Evolutionary conservation across 768 basidiomycete genomes (phyloP), one percentile per base, ranked within the genome.

Genomic region (Termitomyces sp.): DNA sequence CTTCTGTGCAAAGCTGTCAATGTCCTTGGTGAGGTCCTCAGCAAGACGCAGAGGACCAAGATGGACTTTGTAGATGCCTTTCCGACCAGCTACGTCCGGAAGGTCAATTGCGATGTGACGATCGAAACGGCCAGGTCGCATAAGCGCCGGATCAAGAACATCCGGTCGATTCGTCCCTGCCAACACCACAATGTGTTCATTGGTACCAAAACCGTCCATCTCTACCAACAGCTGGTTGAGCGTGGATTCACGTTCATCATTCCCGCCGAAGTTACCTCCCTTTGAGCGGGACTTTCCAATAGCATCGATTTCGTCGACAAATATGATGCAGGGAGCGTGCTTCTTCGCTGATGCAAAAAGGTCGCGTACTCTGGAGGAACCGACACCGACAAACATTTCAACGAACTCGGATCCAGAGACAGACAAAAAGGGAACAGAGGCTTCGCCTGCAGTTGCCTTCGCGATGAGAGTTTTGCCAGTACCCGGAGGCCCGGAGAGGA

Each of bases 361-460:
- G 74, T 99, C 97, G 50, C 97, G 88, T 12, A 99, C 97, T 62
- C 97, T 86, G 4, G 94, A 95, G 2, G 97, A 95, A 58, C 97
- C 97, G 54, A 98, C 97, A 73, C 97, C 97, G 65, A 99, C 97
- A 70, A 98, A 99, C 95, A 98, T 98, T 76, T 99, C 97, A 61
- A 99, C 95, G 70, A 99, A 98, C 70, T 99, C 97, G 45, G 96
- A 98, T 53, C 97, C 97, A 49, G 96, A 98, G 44, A 98, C 97
- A 24, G 94, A 96, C 59, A 98, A 83, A 88, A 99, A 99, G 44
- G 97, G 96, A 5, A 98, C 96, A 46, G 86, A 90, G 5, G 97
- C 96, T 75, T 99, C 97, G 53, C 97, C 97, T 3, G 97, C 97
- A 4, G 97, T 98, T 2, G 97, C 97, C 73, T 99, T 99, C 12